Percentiles rank a stretch among this genome's conserved stretches.
Evolutionary conservation across 1,284 basidiomycete species (phyloP).

Genomic region (Moesziomyces globuligerus): DNA sequence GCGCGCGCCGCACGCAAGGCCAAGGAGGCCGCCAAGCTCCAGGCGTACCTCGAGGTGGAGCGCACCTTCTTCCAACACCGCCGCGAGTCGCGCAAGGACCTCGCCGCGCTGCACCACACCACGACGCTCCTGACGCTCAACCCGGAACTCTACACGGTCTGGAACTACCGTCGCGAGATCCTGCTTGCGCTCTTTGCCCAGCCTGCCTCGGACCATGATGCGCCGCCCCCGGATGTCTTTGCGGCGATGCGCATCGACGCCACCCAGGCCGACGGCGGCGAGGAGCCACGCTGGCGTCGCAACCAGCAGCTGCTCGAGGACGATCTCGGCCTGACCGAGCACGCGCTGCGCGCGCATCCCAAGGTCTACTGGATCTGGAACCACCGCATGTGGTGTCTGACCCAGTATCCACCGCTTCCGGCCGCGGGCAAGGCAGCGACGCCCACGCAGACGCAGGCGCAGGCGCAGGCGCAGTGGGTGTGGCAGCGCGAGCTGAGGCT

Average conservation of each 20-base stretch:
- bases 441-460: neutral
- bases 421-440: neutral
- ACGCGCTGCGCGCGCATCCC: constrained; percentile 61
- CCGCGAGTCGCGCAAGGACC: constrained; percentile 15
- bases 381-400: constrained; percentile 65
- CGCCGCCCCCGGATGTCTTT: constrained; percentile 38
- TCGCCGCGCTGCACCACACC: constrained; percentile 47
- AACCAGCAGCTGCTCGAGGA: constrained; percentile 35
- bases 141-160: constrained; percentile 65
- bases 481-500: constrained; percentile 60
- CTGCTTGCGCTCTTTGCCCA: constrained; percentile 42
- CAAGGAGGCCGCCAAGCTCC: constrained; percentile 55
- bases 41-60: constrained; percentile 48
- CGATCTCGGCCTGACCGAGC: constrained; percentile 61
- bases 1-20: constrained; percentile 49
- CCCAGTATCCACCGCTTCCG: constrained; percentile 22
- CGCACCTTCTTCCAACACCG: constrained; percentile 42
- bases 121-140: constrained; percentile 59
- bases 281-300: constrained; percentile 1
- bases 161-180: constrained; percentile 62
- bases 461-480: too few species aligned
- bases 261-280: neutral
- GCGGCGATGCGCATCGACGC: constrained; percentile 13
- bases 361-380: constrained; percentile 68
- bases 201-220: neutral